These are phyloP conservation scores for Erythrobasidium yunnanense DNA, from an alignment of 768 basidiomycete genomes.

Conservation along the genomic window DNA sequence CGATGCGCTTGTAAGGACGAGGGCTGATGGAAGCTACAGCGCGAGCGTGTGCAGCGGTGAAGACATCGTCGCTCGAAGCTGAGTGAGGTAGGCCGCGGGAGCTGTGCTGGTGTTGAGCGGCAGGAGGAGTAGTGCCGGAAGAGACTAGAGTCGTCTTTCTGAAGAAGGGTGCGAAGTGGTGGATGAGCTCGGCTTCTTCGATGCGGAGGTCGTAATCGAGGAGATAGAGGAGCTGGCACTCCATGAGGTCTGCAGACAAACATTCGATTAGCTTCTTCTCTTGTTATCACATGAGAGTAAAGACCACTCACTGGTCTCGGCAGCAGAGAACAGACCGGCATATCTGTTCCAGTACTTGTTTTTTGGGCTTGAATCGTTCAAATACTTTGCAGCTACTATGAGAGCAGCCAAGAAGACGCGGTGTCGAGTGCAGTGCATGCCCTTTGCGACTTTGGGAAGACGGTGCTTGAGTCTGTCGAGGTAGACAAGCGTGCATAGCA, in stretches of 20 bases:
- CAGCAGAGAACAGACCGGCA: slow-evolving; percentile 55
- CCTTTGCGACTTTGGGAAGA: slow-evolving; percentile 73
- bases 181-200: slow-evolving; percentile 63
- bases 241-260: slow-evolving; percentile 57
- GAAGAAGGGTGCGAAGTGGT: slow-evolving; percentile 52
- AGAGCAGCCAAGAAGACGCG: slow-evolving; percentile 91
- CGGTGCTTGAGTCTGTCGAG: slow-evolving; percentile 72
- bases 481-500: slow-evolving; percentile 82
- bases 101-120: not conserved
- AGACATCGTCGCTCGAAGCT: not conserved
- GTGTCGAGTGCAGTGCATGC: slow-evolving; percentile 84
- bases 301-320: slow-evolving; percentile 46
- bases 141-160: not conserved
- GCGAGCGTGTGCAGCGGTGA: not conserved
- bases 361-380: slow-evolving; percentile 70
- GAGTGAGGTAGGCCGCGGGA: slow-evolving; percentile 9
- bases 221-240: slow-evolving; percentile 82
- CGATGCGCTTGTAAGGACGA: not conserved
- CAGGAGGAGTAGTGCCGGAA: slow-evolving; percentile 3
- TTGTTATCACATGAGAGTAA: too few relatives aligned
- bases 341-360: slow-evolving; percentile 86
- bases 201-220: slow-evolving; percentile 89
- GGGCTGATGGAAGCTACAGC: not conserved
- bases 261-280: too few relatives aligned
- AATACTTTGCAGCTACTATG: slow-evolving; percentile 90